Conservation (phyloP, 805 yeast species). For the Candida broadrunensis region DNA sequence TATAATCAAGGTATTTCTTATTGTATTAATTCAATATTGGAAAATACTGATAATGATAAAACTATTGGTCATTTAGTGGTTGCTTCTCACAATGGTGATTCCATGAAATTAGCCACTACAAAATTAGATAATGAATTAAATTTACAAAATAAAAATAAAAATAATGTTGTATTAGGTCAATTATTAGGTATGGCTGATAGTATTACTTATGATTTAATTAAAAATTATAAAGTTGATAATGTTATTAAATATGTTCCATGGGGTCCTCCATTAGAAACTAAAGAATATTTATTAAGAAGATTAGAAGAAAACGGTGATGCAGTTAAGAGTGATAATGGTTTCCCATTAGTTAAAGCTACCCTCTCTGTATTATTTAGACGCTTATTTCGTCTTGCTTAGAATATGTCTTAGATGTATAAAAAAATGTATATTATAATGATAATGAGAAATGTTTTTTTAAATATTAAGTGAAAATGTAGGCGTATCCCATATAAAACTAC, state of each 20-base stretch:
- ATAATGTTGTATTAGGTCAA: slow-evolving; percentile 83
- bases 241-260: slow-evolving; percentile 94
- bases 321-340: slow-evolving; percentile 79
- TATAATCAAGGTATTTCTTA: slow-evolving; percentile 68
- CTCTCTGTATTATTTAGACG: slow-evolving; percentile 21
- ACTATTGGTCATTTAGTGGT: slow-evolving; percentile 77
- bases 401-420: background rate
- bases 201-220: slow-evolving; percentile 71
- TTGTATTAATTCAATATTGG: slow-evolving; percentile 58
- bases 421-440: background rate
- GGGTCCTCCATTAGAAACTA: slow-evolving; percentile 96
- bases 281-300: slow-evolving; percentile 84
- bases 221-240: slow-evolving; percentile 61
- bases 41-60: slow-evolving; percentile 40
- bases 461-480: slow-evolving; percentile 7
- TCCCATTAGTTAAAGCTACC: slow-evolving; percentile 63
- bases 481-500: slow-evolving; percentile 30
- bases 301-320: slow-evolving; percentile 96
- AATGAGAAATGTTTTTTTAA: background rate
- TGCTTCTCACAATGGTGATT: slow-evolving; percentile 83
- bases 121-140: slow-evolving; percentile 33
- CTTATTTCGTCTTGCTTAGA: slow-evolving; percentile 12
- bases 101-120: slow-evolving; percentile 70
- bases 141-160: slow-evolving; percentile 21
- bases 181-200: slow-evolving; percentile 95